Conservation (phyloP, 116 monocot genomes). For the Cymodocea nodosa region DNA sequence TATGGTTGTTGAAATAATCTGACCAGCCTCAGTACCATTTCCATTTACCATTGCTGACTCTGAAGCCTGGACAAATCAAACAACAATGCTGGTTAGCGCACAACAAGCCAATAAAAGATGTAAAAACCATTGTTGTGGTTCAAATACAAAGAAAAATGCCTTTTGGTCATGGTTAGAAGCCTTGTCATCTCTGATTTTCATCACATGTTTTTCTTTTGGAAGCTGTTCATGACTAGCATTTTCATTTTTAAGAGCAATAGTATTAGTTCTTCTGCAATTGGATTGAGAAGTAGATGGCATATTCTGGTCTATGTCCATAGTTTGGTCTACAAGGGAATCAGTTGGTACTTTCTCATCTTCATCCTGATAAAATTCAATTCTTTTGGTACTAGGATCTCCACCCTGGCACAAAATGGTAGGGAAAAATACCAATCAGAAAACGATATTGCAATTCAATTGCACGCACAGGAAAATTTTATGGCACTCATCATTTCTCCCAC, state of each 20-base stretch:
- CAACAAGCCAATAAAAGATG: not conserved
- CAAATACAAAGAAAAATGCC: not conserved
- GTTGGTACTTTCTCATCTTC: constrained; percentile 20
- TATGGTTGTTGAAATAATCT: constrained; percentile 37
- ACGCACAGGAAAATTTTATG: not conserved
- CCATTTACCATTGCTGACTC: constrained; percentile 21
- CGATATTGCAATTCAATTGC: not conserved
- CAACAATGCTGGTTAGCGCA: not conserved
- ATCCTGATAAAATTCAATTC: constrained; percentile 51
- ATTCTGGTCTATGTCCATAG: constrained; percentile 16
- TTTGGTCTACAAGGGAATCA: constrained; percentile 25
- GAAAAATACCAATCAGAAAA: not conserved
- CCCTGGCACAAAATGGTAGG: constrained; percentile 21
- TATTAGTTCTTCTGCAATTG: constrained; percentile 25
- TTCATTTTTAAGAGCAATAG: constrained; percentile 25
- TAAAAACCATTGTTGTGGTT: not conserved
- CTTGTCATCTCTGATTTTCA: constrained; percentile 50
- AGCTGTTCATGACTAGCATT: constrained; percentile 30
- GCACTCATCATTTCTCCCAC: no score
- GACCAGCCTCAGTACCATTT: constrained; percentile 34
- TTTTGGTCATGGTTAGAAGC: constrained; percentile 5
- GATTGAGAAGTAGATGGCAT: constrained; percentile 21
- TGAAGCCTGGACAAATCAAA: constrained; percentile 10
- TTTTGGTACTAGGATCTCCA: constrained; percentile 48
- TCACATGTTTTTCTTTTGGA: constrained; percentile 57